phyloP scores from a whole-genome alignment of 73 alveolate genomes.

The Symbiodinium pilosum region DNA sequence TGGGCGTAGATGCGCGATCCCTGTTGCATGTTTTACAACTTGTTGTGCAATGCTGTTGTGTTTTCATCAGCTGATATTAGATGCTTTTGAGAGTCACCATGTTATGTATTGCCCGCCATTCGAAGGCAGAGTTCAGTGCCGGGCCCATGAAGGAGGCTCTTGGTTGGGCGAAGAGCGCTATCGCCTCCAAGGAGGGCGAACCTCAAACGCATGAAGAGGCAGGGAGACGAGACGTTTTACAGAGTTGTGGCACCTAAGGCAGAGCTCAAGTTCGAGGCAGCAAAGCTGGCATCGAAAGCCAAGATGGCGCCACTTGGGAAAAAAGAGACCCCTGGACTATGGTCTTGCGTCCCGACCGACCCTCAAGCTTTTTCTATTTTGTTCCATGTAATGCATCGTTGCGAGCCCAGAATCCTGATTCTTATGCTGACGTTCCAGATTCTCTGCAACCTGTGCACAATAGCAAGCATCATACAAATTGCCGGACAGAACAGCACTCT shows the following conservation, averaged over 20 bases:
- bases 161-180: constrained; percentile 6
- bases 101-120: not conserved
- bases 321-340: not conserved
- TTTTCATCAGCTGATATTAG: too few species aligned
- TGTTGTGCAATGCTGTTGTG: too few species aligned
- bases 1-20: too few species aligned
- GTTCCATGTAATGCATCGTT: too few species aligned
- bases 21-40: too few species aligned
- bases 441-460: too few species aligned
- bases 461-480: not conserved
- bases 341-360: not conserved
- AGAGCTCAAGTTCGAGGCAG: constrained; percentile 28
- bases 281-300: constrained; percentile 51
- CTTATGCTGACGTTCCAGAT: too few species aligned
- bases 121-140: not conserved
- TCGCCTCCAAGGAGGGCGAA: not conserved
- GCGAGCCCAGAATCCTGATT: too few species aligned
- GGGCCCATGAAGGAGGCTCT: not conserved
- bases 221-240: too few species aligned
- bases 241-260: constrained; percentile 21
- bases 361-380: too few species aligned
- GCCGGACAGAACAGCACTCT: not conserved
- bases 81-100: too few species aligned
- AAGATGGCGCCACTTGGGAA: constrained; percentile 48
- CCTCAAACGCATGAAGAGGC: not conserved